A percentile compares a stretch with the other conserved stretches of the same genome.
Evolutionary conservation across 495 filamentous ascomycete species (phyloP).

Genomic region (Bombardia bombarda): DNA sequence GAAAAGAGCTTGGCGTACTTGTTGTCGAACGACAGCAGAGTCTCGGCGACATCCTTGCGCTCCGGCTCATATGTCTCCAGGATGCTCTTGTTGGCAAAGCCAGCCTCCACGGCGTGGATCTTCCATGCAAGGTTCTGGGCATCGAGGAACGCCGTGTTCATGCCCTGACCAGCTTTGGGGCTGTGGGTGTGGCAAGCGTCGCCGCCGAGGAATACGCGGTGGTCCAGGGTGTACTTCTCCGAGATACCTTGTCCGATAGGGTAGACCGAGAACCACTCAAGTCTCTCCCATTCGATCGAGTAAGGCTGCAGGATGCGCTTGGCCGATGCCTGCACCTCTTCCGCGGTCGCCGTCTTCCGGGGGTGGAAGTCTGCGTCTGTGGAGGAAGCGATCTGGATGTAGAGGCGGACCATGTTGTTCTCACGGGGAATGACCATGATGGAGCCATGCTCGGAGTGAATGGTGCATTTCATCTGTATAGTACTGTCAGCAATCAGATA

Average conservation of each 20-base stretch:
- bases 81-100: slow-evolving; percentile 47
- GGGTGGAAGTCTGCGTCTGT: slow-evolving; percentile 55
- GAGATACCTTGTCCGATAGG: slow-evolving; percentile 70
- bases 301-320: slow-evolving; percentile 62
- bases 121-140: slow-evolving; percentile 82
- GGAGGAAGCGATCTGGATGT: slow-evolving; percentile 65
- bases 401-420: slow-evolving; percentile 64
- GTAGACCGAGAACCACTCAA: slow-evolving; percentile 64
- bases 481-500: too few species aligned
- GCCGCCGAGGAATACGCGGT: slow-evolving; percentile 68
- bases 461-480: slow-evolving; percentile 94
- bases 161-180: slow-evolving; percentile 78
- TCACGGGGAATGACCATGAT: slow-evolving; percentile 74
- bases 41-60: slow-evolving; percentile 60
- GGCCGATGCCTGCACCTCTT: slow-evolving; percentile 59
- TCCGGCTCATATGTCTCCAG: slow-evolving; percentile 68
- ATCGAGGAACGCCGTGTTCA: slow-evolving; percentile 81
- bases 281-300: slow-evolving; percentile 58
- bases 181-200: slow-evolving; percentile 82
- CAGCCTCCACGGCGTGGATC: slow-evolving; percentile 60
- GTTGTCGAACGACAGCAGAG: slow-evolving; percentile 65
- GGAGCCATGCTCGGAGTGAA: slow-evolving; percentile 60
- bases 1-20: slow-evolving; percentile 63
- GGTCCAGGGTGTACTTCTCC: slow-evolving; percentile 55
- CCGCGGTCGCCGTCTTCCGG: slow-evolving; percentile 52